These are phyloP conservation scores for Sparassis latifolia DNA, from an alignment of 1,284 basidiomycete genomes.

Conservation along the genomic window DNA sequence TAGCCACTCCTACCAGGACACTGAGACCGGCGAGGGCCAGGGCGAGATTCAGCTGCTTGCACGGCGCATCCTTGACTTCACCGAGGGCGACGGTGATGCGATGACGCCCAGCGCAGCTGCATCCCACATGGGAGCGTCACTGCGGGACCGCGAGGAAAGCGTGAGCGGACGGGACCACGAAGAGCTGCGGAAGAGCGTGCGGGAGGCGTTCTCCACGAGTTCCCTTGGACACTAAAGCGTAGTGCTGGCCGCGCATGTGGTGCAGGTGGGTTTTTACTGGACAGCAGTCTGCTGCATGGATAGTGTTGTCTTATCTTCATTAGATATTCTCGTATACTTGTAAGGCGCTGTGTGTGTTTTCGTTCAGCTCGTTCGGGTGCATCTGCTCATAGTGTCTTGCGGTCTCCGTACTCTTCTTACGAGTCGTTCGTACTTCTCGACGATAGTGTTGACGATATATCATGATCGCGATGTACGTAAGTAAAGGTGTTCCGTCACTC, in stretches of 20 bases:
- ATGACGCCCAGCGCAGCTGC: constrained; percentile 53
- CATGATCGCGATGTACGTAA: no score
- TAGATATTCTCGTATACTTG: no score
- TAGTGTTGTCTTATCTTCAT: no score
- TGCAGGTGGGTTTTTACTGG: neutral
- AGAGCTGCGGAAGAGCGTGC: constrained; percentile 71
- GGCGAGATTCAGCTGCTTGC: constrained; percentile 85
- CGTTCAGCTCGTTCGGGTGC: no score
- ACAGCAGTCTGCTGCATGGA: no score
- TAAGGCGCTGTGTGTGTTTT: no score
- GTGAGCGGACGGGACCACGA: constrained; percentile 61
- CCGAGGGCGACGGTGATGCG: constrained; percentile 65
- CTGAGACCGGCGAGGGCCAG: constrained; percentile 76
- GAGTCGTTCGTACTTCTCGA: no score
- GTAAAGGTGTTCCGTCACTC: no score
- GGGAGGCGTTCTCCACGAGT: constrained; percentile 57
- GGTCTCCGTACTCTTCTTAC: no score
- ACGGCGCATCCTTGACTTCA: constrained; percentile 79
- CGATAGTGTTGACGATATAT: no score
- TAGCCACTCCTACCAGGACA: constrained; percentile 69
- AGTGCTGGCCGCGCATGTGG: neutral
- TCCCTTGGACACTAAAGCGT: constrained; percentile 22
- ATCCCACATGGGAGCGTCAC: constrained; percentile 58
- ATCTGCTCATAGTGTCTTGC: no score
- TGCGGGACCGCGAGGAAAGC: constrained; percentile 38